Conservation (phyloP, 208 protist species). For the Vickermania ingenoplastis region DNA sequence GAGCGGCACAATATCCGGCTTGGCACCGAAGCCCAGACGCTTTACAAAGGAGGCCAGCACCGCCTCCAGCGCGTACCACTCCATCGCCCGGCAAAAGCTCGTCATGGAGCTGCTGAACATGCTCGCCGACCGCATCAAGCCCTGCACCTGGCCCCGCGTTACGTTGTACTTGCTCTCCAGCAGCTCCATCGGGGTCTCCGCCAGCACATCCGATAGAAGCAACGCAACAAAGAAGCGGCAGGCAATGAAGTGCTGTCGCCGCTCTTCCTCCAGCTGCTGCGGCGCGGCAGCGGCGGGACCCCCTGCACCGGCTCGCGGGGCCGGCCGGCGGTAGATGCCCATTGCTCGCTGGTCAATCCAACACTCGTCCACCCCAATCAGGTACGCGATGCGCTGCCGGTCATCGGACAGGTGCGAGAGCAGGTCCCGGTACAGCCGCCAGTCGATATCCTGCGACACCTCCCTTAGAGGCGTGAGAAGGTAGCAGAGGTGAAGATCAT, state of each 20-base stretch:
- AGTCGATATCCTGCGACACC: conserved; percentile 56
- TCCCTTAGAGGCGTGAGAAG: conserved; percentile 80
- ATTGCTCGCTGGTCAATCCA: conserved; percentile 65
- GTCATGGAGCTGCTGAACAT: conserved; percentile 86
- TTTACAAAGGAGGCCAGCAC: conserved; percentile 79
- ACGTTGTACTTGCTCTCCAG: conserved; percentile 70
- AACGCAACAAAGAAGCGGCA: conserved; percentile 86
- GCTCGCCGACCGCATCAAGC: conserved; percentile 64
- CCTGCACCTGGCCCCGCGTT: conserved; percentile 76
- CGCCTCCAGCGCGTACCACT: conserved; percentile 83
- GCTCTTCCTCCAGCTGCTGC: conserved; percentile 19
- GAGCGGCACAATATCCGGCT: conserved; percentile 85
- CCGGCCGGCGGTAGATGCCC: conserved; percentile 18
- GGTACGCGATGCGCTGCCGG: conserved; percentile 66
- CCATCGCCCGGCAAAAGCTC: conserved; percentile 81
- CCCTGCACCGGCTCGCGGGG: background rate
- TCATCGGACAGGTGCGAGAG: conserved; percentile 52
- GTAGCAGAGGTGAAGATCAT: conserved; percentile 89
- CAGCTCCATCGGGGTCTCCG: conserved; percentile 56
- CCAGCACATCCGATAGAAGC: conserved; percentile 78
- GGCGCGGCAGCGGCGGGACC: background rate
- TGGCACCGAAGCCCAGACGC: conserved; percentile 81
- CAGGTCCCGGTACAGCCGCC: conserved; percentile 51
- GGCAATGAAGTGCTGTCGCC: conserved; percentile 46
- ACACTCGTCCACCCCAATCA: conserved; percentile 66